phyloP scores from a whole-genome alignment of 371 early-diverging fungal genomes.

The Cokeromyces recurvatus region DNA sequence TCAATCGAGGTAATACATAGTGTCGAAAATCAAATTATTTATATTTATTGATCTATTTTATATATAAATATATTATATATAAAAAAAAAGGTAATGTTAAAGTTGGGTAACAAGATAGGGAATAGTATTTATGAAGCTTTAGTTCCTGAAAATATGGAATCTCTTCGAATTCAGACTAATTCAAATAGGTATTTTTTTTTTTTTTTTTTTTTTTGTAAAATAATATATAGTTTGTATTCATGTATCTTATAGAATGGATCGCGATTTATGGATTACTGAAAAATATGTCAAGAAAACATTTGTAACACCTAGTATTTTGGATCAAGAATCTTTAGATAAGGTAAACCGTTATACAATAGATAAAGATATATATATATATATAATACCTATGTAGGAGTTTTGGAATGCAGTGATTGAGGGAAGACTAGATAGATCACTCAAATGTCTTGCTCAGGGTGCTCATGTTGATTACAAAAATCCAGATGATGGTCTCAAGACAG shows the following conservation, averaged over 20 bases:
- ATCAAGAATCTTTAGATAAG: constrained; percentile 20
- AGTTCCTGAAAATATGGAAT: constrained; percentile 38
- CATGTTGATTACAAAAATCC: constrained; percentile 65
- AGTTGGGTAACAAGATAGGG: constrained; percentile 74
- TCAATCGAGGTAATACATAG: constrained; percentile 48
- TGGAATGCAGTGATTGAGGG: constrained; percentile 56
- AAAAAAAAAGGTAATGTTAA: constrained; percentile 72
- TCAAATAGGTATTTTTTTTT: constrained; percentile 23
- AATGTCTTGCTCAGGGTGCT: constrained; percentile 69
- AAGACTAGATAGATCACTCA: constrained; percentile 55
- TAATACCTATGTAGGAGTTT: constrained; percentile 42
- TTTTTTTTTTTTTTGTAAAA: neutral
- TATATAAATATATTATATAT: too few species aligned
- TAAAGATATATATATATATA: too few species aligned
- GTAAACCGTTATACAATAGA: constrained; percentile 10
- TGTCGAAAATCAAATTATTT: too few species aligned
- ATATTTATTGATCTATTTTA: too few species aligned
- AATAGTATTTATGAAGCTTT: constrained; percentile 71
- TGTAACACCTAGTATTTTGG: constrained; percentile 26
- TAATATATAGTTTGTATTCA: too few species aligned
- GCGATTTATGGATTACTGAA: constrained; percentile 64
- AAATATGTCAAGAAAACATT: constrained; percentile 75
- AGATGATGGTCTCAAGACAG: constrained; percentile 42
- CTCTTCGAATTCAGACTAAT: constrained; percentile 21
- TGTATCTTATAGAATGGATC: too few species aligned